Percentiles rank a stretch among this genome's conserved stretches.
phyloP scores from a whole-genome alignment of 2,329 filamentous ascomycete genomes.

The Pseudogymnoascus sp. region DNA sequence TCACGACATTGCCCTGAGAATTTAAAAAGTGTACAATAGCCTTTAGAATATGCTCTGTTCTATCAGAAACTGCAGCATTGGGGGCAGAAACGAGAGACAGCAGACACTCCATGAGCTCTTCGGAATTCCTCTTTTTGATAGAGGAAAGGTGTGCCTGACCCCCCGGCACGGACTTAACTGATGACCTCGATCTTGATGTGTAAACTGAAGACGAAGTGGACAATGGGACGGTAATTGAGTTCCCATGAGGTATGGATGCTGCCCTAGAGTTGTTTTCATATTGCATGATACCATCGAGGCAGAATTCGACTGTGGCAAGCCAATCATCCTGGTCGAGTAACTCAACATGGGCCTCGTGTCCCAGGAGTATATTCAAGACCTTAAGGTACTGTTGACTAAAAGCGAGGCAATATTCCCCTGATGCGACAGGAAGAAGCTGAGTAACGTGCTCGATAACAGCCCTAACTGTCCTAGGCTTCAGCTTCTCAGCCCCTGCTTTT shows the following conservation, averaged over 20 bases:
- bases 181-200: slow-evolving; percentile 20
- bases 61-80: slow-evolving; percentile 57
- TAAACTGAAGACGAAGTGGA: slow-evolving; percentile 14
- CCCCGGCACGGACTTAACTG: slow-evolving; percentile 25
- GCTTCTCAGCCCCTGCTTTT: slow-evolving; percentile 56
- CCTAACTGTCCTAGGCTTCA: slow-evolving; percentile 71
- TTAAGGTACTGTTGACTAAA: slow-evolving; percentile 73
- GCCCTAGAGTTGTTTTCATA: slow-evolving; percentile 31
- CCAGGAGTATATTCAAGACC: slow-evolving; percentile 61
- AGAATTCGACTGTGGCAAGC: slow-evolving; percentile 40
- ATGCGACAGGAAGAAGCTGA: slow-evolving; percentile 57
- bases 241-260: slow-evolving; percentile 15
- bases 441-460: slow-evolving; percentile 75
- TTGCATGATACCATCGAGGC: slow-evolving; percentile 53
- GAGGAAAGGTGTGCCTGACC: slow-evolving; percentile 19
- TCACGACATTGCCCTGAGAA: slow-evolving; percentile 48
- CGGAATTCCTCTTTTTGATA: slow-evolving; percentile 32
- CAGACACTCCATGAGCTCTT: slow-evolving; percentile 59
- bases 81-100: slow-evolving; percentile 54
- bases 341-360: slow-evolving; percentile 70
- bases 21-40: slow-evolving; percentile 55
- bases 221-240: slow-evolving; percentile 15
- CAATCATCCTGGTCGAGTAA: slow-evolving; percentile 54
- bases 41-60: slow-evolving; percentile 48
- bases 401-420: slow-evolving; percentile 58